Evolutionary conservation across 192 early-diverging fungal species (phyloP).

Genomic region (Podila epigama): DNA sequence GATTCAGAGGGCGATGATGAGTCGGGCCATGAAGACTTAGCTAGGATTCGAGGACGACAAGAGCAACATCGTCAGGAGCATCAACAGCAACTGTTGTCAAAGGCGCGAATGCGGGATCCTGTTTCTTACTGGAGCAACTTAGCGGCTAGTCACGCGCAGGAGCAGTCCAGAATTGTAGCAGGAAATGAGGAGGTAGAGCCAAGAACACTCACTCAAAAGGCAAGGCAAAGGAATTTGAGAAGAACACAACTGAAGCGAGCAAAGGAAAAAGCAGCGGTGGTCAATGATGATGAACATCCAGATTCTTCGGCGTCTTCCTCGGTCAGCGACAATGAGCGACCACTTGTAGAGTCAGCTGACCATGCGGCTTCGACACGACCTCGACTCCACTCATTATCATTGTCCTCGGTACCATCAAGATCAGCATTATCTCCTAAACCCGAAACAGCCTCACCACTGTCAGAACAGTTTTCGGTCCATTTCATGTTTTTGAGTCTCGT

Average conservation of each 20-base stretch:
- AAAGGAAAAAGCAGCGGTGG: no score
- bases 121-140: conserved; percentile 9
- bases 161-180: not conserved
- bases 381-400: not conserved
- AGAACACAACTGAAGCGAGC: no score
- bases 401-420: not conserved
- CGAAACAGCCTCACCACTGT: not conserved
- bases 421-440: not conserved
- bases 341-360: no score
- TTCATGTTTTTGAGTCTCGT: conserved; percentile 20
- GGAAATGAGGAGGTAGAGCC: no score
- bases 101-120: not conserved
- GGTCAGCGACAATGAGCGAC: no score
- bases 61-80: not conserved
- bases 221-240: no score
- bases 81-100: not conserved
- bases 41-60: not conserved
- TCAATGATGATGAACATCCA: no score
- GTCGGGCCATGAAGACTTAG: not conserved
- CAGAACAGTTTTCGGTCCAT: conserved; percentile 19
- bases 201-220: no score
- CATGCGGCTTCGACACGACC: no score
- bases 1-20: not conserved
- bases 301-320: no score
- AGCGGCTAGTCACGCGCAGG: conserved; percentile 15